Base-by-base conservation (phyloP, 2,329 filamentous ascomycete species). In the Thelonectria blattea region DNA sequence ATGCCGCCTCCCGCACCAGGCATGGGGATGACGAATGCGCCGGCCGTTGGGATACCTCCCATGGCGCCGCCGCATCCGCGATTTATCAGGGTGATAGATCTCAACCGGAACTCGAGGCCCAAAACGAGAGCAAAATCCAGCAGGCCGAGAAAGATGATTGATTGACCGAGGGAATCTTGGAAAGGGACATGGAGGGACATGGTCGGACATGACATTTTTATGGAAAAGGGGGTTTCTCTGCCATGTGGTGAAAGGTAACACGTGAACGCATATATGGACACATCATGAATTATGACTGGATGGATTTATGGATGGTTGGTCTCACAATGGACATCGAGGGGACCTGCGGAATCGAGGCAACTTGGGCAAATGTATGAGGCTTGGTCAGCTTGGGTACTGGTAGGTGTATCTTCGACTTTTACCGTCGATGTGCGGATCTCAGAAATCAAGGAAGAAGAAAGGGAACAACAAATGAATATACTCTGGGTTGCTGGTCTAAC, bases 81-180 rank as follows among this genome's bases (percentile, higher is more conserved):
- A 32, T 49, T 61, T 41, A 50, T 59, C 22, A 59, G 58, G 48
- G 43, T 56, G 15, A 47, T 56, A n/a, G 52, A 52, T 15, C 22
- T n/a, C 9, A n/a, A 42, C 9, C 18, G 48, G 17, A 48, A 56
- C 34, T 17, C 34, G 30, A 55, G 60, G 27, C 56, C 51, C 7
- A 62, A 56, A 48, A 62, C 60, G 12, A 59, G 47, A 37, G 55
- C 56, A 8, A 60, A 52, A 43, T 52, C 60, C 24, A 52, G 56
- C 12, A 51, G 60, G 43, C 56, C 60, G n/a, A 54, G 48, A 42
- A 59, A 52, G 17, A 41, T 47, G 20, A 14, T 37, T 37, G 34
- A 37, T 10, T 37, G 34, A 34, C 14, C 14, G 14, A 37, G 15
- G 34, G 3, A 14, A 37, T 37, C 10, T 37, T 37, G 34, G 34